Base-by-base conservation (phyloP, 2,329 filamentous ascomycete genomes). In the Claviceps lovelessii region DNA sequence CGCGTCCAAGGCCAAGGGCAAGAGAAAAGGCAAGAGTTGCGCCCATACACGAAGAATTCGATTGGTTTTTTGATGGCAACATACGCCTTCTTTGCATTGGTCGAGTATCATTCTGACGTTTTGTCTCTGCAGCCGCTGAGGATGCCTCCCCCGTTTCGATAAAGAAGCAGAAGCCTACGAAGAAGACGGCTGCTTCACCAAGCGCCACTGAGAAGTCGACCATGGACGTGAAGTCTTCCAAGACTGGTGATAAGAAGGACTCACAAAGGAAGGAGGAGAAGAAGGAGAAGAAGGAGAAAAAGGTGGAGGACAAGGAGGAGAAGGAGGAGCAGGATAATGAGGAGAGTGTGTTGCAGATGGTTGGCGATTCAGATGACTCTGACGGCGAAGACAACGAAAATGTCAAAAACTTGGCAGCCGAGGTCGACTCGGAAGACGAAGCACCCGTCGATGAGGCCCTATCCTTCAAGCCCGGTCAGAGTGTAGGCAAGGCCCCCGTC, bases 401-500 rank as follows among this genome's bases (percentile, higher is more conserved):
- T 42, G 69, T 70, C 33, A 64, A 71, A 58, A 66, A 69, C n/a
- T 67, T 78, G 6, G 76, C 73, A 10, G 67, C 69, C 33, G 65
- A 70, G 54, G 59, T 76, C 9, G 71, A 76, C 53, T 72, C 74
- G 49, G 73, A 70, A 59, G 73, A 75, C 33, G 72, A 73, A 33
- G 70, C 74, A 41, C 63, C 64, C 19, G 65, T 63, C 6, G 66
- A 71, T 54, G 64, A 62, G 35, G 65, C 66, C 48, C 63, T 63
- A 35, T 61, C 65, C 53, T 77, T 73, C 64, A 69, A 76, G 61
- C 60, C 71, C n/a, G 75, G 74, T 17, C 73, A 76, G 60, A 73
- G 75, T 47, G 71, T 78, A 9, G 75, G 75, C 63, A 75, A 75
- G 64, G 71, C 76, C 42, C 78, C 78, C 54, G 68, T 75, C 58